Evolutionary conservation across 352 stramenopile species (phyloP), one percentile per base, ranked within the genome.

Genomic region (Aphanomyces invadans): DNA sequence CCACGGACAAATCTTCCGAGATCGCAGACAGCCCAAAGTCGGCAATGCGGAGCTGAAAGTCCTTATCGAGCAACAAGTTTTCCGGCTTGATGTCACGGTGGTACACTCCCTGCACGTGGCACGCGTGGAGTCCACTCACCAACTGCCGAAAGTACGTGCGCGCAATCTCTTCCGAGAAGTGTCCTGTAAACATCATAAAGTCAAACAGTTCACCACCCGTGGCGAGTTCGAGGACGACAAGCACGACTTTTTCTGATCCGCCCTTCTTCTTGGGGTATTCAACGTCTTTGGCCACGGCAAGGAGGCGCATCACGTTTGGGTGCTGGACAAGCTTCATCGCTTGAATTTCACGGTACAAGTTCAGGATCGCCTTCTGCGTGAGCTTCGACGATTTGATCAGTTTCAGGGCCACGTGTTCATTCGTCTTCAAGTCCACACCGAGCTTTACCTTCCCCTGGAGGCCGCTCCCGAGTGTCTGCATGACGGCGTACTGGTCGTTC

Each of bases 1-100:
- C 73, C 48, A 74, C 76, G 70, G 73, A 84, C 48, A 86, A 80
- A 45, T 88, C 81, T 0, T 80, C 65, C 49, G 78, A 78, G 51
- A 95, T 85, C 21, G 95, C 96, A 4, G 93, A 96, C n/a, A 98
- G 77, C 1, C 95, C 95, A 77, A 99, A 98, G 62, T 99, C 95
- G 4, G 89, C 94, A 26, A 99, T 87, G 69, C 98, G 98, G 67
- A 98, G 71, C 9, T 72, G 54, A 61, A 90, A 91, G 32, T 81
- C 76, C 19, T 87, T 77, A 71, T 96, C 87, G 32, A 97, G 65
- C 15, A 98, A 73, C 49, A 98, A 68, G 69, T 98, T 98, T 69
- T 98, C 92, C 3, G 91, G 92, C 74, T 97, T 97, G 65, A 98
- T 92, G 68, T 98, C 92, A 55, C 91, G 87, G 54, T 97, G 88